These are phyloP conservation scores for Metschnikowia kofuensis DNA, from an alignment of 805 yeast species.

Conservation along the genomic window DNA sequence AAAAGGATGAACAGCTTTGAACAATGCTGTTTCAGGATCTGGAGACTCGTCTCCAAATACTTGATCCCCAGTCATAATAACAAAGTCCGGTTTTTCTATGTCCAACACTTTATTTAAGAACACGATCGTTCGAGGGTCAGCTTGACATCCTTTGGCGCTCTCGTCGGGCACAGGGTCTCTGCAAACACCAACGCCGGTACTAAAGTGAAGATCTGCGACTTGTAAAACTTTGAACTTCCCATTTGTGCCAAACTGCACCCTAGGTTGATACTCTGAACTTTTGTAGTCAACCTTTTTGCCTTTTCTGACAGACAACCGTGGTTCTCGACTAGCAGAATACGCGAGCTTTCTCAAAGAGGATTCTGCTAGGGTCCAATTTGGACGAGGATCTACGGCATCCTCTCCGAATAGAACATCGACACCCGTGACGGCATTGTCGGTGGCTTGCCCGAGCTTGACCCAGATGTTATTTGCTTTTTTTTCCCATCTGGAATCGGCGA, in stretches of 20 bases:
- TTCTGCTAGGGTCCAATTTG: constrained; percentile 54
- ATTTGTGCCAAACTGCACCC: constrained; percentile 35
- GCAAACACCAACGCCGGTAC: constrained; percentile 82
- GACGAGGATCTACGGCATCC: constrained; percentile 75
- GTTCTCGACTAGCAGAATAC: constrained; percentile 19
- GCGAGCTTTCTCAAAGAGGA: constrained; percentile 23
- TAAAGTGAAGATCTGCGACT: constrained; percentile 86
- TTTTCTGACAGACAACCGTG: constrained; percentile 32
- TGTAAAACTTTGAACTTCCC: constrained; percentile 77
- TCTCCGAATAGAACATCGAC: constrained; percentile 70
- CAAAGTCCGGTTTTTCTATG: constrained; percentile 77
- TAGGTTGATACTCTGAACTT: constrained; percentile 23
- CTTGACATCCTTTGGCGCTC: constrained; percentile 55
- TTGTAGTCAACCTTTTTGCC: constrained; percentile 33
- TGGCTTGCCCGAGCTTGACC: constrained; percentile 50
- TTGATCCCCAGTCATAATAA: constrained; percentile 89
- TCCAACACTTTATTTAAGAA: constrained; percentile 67
- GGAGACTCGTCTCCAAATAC: constrained; percentile 76
- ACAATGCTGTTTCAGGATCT: constrained; percentile 78
- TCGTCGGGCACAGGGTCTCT: constrained; percentile 64
- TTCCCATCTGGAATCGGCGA: constrained; percentile 45
- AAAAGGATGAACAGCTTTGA: constrained; percentile 72
- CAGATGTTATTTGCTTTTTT: constrained; percentile 51
- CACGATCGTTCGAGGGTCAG: constrained; percentile 67
- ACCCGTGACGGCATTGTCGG: constrained; percentile 46